Evolutionary conservation across 2,329 filamentous ascomycete species (phyloP).

Genomic region (Colletotrichum aenigma): DNA sequence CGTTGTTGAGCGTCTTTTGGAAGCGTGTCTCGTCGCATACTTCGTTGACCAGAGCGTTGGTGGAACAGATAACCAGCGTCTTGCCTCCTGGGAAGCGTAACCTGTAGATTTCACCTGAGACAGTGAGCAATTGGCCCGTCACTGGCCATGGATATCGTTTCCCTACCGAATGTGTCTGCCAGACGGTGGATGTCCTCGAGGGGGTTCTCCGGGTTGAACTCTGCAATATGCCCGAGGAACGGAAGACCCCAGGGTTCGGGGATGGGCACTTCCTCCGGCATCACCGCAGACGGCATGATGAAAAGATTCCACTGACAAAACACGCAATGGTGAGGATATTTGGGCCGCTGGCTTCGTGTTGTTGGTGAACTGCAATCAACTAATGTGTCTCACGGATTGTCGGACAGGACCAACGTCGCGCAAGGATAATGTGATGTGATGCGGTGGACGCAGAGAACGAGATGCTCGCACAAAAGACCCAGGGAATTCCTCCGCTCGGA

Average conservation of each 20-base stretch:
- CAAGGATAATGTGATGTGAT: background rate
- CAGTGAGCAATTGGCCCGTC: background rate
- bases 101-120: slow-evolving; percentile 62
- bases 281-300: slow-evolving; percentile 9
- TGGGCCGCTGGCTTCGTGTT: background rate
- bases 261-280: slow-evolving; percentile 27
- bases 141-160: background rate
- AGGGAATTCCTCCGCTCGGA: background rate
- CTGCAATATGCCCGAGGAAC: slow-evolving; percentile 67
- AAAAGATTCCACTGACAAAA: background rate
- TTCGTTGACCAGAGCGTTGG: slow-evolving; percentile 64
- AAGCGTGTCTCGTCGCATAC: slow-evolving; percentile 71
- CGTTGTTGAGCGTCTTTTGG: slow-evolving; percentile 56
- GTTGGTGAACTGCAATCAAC: background rate
- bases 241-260: slow-evolving; percentile 64
- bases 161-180: slow-evolving; percentile 68
- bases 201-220: slow-evolving; percentile 65
- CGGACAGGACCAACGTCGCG: background rate
- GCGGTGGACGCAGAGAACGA: background rate
- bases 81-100: slow-evolving; percentile 51
- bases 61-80: slow-evolving; percentile 55
- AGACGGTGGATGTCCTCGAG: slow-evolving; percentile 59
- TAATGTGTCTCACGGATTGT: background rate
- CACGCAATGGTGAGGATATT: background rate
- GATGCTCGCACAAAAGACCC: background rate